Percentiles rank a stretch among this genome's conserved stretches.
Conservation (phyloP, 768 basidiomycete species). For the Brasilioporus rufonigricans region DNA sequence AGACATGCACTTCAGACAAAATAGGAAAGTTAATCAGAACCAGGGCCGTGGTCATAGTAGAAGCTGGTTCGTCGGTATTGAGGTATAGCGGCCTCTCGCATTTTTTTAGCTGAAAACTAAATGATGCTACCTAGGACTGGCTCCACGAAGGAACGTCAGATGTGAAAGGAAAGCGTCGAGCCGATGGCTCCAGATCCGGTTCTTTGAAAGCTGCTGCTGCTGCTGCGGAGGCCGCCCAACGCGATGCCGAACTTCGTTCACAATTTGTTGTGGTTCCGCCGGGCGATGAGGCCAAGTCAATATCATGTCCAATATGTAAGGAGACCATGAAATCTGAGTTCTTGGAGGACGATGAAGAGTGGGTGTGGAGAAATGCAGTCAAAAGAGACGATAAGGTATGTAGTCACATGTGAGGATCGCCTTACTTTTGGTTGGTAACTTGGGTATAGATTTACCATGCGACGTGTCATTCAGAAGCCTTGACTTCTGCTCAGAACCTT, state of each 20-base stretch:
- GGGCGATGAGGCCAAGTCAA: slow-evolving; percentile 77
- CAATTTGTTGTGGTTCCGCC: slow-evolving; percentile 88
- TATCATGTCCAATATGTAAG: slow-evolving; percentile 96
- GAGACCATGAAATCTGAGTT: slow-evolving; percentile 90
- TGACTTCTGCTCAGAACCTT: slow-evolving; percentile 58
- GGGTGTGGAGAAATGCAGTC: slow-evolving; percentile 95
- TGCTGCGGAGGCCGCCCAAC: slow-evolving; percentile 65
- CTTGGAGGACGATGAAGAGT: slow-evolving; percentile 93
- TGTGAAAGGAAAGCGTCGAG: slow-evolving; percentile 68
- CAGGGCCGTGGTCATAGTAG: slow-evolving; percentile 83
- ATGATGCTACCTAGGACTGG: slow-evolving; percentile 70
- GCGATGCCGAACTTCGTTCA: slow-evolving; percentile 70
- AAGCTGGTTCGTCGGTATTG: slow-evolving; percentile 82
- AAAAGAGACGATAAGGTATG: slow-evolving; percentile 79
- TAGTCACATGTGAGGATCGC: slow-evolving; percentile 7
- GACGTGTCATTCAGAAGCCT: slow-evolving; percentile 86
- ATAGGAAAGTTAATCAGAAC: slow-evolving; percentile 76
- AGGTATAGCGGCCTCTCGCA: slow-evolving; percentile 51
- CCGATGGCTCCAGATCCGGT: slow-evolving; percentile 47
- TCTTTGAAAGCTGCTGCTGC: slow-evolving; percentile 59
- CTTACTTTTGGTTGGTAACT: not conserved
- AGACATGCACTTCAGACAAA: slow-evolving; percentile 96
- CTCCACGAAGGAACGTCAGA: slow-evolving; percentile 61
- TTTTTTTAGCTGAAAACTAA: slow-evolving; percentile 12
- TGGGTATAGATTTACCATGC: slow-evolving; percentile 81